Conservation (phyloP, 805 yeast species). For the Ogataea trehalophila region DNA sequence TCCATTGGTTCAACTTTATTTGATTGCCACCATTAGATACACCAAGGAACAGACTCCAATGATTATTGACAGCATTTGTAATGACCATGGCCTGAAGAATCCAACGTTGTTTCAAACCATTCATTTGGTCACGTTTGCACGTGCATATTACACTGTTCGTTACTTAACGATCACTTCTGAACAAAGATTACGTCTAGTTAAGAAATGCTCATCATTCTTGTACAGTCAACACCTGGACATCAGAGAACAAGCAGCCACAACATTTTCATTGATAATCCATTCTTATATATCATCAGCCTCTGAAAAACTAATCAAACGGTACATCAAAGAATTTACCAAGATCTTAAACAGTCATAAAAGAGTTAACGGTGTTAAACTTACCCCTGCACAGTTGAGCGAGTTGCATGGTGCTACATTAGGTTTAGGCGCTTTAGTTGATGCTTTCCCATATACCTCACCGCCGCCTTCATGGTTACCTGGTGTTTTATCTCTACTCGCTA, state of each 20-base stretch:
- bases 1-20: slow-evolving; percentile 44
- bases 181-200: slow-evolving; percentile 47
- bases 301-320: slow-evolving; percentile 36
- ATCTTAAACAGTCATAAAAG: slow-evolving; percentile 34
- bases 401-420: slow-evolving; percentile 89
- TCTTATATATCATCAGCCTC: slow-evolving; percentile 45
- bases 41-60: slow-evolving; percentile 36
- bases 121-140: slow-evolving; percentile 63
- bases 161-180: slow-evolving; percentile 45
- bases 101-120: slow-evolving; percentile 57
- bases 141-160: slow-evolving; percentile 67
- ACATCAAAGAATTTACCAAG: slow-evolving; percentile 40
- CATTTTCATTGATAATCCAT: slow-evolving; percentile 79
- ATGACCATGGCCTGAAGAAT: slow-evolving; percentile 31
- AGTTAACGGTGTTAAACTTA: slow-evolving; percentile 29
- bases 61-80: slow-evolving; percentile 40
- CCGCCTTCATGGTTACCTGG: slow-evolving; percentile 88
- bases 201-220: slow-evolving; percentile 47
- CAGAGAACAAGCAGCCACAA: slow-evolving; percentile 64
- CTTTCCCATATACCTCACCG: slow-evolving; percentile 88
- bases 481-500: slow-evolving; percentile 63
- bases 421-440: slow-evolving; percentile 79
- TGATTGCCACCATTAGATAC: slow-evolving; percentile 45
- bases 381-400: slow-evolving; percentile 38
- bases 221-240: slow-evolving; percentile 68